A percentile compares a stretch with the other conserved stretches of the same genome.
These are phyloP conservation scores for Wickerhamiella kazuoi DNA, from an alignment of 805 yeast species.

Conservation along the genomic window DNA sequence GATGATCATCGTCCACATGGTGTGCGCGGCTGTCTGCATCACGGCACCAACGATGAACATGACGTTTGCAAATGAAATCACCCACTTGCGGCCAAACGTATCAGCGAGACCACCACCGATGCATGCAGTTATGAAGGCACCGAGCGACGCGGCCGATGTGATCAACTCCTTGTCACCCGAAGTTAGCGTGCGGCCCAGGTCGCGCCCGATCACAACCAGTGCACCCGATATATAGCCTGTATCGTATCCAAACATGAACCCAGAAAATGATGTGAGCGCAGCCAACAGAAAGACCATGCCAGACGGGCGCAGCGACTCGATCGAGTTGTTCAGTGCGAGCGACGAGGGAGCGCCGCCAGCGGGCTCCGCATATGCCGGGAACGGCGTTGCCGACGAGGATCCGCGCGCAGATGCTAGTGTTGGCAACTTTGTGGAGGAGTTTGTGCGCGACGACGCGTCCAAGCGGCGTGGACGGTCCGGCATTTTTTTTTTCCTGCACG, in stretches of 20 bases:
- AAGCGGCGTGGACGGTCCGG: background rate
- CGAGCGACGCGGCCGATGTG: conserved; percentile 87
- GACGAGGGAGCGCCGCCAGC: no score
- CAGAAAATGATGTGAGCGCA: conserved; percentile 64
- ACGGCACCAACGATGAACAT: conserved; percentile 72
- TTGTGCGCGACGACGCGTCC: background rate
- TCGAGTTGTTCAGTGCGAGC: conserved; percentile 11
- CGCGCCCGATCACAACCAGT: conserved; percentile 66
- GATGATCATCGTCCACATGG: conserved; percentile 78
- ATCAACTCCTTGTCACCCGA: conserved; percentile 75
- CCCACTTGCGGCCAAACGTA: conserved; percentile 65
- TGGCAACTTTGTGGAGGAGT: background rate
- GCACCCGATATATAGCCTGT: conserved; percentile 95
- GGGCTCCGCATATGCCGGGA: no score
- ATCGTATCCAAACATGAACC: conserved; percentile 94
- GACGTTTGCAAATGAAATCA: conserved; percentile 64
- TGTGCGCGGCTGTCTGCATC: conserved; percentile 62
- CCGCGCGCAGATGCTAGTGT: no score
- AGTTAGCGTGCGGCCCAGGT: conserved; percentile 40
- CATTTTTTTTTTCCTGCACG: no score
- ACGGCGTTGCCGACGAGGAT: no score
- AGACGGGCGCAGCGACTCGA: conserved; percentile 23
- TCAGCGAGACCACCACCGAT: conserved; percentile 75
- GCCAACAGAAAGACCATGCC: conserved; percentile 51
- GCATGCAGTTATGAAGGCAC: conserved; percentile 68